phyloP scores from a whole-genome alignment of 2,329 filamentous ascomycete genomes.

The Curvularia sp. region DNA sequence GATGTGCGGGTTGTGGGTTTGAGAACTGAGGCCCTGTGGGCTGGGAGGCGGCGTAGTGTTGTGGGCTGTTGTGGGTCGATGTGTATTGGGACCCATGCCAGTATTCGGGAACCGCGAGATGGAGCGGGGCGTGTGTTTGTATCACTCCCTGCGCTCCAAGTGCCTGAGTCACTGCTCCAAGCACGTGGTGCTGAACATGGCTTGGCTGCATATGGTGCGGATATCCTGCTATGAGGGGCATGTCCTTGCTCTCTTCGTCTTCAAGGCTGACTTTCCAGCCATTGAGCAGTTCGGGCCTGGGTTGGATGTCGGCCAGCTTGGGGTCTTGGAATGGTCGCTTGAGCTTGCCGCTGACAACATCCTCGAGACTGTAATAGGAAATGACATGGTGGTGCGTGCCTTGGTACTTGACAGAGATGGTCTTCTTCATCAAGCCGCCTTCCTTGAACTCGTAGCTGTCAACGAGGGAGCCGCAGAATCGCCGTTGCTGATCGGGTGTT shows the following conservation, averaged over 20 bases:
- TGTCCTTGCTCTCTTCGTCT: slow-evolving; percentile 48
- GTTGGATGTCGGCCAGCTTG: slow-evolving; percentile 45
- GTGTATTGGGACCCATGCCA: slow-evolving; percentile 41
- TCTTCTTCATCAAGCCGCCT: slow-evolving; percentile 88
- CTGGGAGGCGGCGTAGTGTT: slow-evolving; percentile 37
- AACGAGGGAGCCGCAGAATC: slow-evolving; percentile 81
- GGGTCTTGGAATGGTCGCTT: slow-evolving; percentile 47
- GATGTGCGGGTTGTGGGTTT: slow-evolving; percentile 15
- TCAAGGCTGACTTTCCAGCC: slow-evolving; percentile 51
- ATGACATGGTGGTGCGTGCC: slow-evolving; percentile 84
- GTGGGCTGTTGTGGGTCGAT: slow-evolving; percentile 34
- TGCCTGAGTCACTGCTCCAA: slow-evolving; percentile 32
- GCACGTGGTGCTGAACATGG: slow-evolving; percentile 39
- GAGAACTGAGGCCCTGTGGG: slow-evolving; percentile 1
- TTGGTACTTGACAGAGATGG: slow-evolving; percentile 78
- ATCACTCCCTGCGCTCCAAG: slow-evolving; percentile 34
- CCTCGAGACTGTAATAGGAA: slow-evolving; percentile 84
- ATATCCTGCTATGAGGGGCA: slow-evolving; percentile 41
- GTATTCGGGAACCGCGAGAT: slow-evolving; percentile 43
- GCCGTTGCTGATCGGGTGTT: slow-evolving; percentile 61
- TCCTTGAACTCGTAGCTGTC: slow-evolving; percentile 89
- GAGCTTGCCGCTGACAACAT: slow-evolving; percentile 63
- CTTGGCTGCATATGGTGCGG: slow-evolving; percentile 40
- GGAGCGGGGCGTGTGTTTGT: slow-evolving; percentile 37
- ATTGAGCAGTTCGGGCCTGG: slow-evolving; percentile 43